Conservation (phyloP, 2,329 filamentous ascomycete genomes). For the Paraphoma chrysanthemicola region DNA sequence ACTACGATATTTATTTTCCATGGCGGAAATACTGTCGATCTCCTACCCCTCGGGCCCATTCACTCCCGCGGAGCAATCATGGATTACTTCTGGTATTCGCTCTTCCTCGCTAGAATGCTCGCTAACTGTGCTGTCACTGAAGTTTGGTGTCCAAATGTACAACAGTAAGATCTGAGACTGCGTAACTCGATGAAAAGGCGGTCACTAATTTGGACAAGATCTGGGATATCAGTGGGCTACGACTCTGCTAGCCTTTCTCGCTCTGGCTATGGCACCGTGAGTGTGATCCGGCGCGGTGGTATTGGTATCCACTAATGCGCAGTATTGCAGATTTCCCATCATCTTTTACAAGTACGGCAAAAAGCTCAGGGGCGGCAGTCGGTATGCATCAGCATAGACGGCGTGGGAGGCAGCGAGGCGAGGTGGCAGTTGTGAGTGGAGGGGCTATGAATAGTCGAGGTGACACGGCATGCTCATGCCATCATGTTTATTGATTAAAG, state of each 20-base stretch:
- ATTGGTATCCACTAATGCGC: conserved; percentile 40
- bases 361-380: conserved; percentile 55
- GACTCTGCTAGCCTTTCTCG: conserved; percentile 55
- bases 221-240: conserved; percentile 60
- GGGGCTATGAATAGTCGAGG: conserved; percentile 43
- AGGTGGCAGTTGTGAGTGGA: conserved; percentile 28
- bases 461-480: conserved; percentile 43
- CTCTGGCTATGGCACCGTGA: conserved; percentile 58
- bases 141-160: conserved; percentile 60
- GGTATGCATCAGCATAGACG: conserved; percentile 52
- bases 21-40: neutral
- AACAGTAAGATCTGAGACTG: conserved; percentile 52
- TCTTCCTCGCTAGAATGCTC: conserved; percentile 2
- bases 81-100: neutral
- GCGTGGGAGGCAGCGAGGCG: conserved; percentile 10
- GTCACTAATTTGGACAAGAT: conserved; percentile 52
- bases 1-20: neutral
- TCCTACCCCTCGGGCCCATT: neutral
- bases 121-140: conserved; percentile 1
- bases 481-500: conserved; percentile 43
- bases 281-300: conserved; percentile 34
- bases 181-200: conserved; percentile 47
- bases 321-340: conserved; percentile 49
- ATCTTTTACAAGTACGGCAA: conserved; percentile 59
- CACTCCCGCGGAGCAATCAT: no score